Percentiles rank a stretch among this genome's conserved stretches.
phyloP scores from a whole-genome alignment of 805 yeast species.

The Hanseniaspora jakobsenii region DNA sequence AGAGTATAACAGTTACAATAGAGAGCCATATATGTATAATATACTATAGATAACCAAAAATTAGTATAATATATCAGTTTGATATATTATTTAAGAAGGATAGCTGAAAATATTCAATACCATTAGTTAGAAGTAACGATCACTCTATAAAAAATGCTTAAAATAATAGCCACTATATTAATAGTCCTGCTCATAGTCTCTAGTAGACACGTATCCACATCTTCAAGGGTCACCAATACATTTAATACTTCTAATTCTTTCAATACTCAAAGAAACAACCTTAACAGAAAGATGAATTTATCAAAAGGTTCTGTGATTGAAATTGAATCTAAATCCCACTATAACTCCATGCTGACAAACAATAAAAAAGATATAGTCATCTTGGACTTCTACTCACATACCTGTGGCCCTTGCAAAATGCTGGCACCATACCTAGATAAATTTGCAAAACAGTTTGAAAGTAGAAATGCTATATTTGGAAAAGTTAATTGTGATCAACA shows the following conservation, averaged over 20 bases:
- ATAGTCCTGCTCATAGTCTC: not conserved
- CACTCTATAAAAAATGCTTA: no score
- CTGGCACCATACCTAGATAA: slow-evolving; percentile 87
- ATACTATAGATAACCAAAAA: no score
- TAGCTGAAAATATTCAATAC: no score
- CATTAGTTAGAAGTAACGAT: no score
- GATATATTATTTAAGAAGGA: no score
- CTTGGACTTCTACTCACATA: slow-evolving; percentile 90
- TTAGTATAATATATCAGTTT: no score
- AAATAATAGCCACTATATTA: not conserved
- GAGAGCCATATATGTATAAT: no score
- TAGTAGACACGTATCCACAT: not conserved
- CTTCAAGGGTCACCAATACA: not conserved
- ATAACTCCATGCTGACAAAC: slow-evolving; percentile 37
- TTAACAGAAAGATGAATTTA: not conserved
- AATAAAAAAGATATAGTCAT: slow-evolving; percentile 61
- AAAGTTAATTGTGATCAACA: slow-evolving; percentile 88
- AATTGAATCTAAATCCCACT: slow-evolving; percentile 1
- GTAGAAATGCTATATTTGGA: slow-evolving; percentile 49
- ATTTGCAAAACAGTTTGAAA: slow-evolving; percentile 50
- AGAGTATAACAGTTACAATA: no score
- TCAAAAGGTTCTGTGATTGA: slow-evolving; percentile 2
- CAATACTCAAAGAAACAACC: not conserved
- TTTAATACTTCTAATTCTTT: not conserved
- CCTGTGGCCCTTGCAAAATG: slow-evolving; percentile 99